Evolutionary conservation across 768 basidiomycete species (phyloP).

Genomic region (Xerocomus spinulosus): DNA sequence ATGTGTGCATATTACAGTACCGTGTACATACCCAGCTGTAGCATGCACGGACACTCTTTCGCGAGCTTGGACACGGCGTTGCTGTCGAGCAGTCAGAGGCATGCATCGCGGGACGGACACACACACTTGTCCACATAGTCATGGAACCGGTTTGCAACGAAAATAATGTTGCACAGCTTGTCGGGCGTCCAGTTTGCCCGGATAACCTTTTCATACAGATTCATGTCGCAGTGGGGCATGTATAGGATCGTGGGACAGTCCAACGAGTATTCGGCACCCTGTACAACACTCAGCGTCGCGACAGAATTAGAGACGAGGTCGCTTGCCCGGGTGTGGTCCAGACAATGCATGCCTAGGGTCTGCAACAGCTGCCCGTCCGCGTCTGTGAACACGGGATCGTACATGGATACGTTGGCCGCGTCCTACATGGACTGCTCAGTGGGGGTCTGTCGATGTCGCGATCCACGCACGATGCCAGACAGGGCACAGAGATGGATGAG

Average conservation of each 20-base stretch:
- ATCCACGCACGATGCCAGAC: constrained; percentile 56
- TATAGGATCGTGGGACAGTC: constrained; percentile 55
- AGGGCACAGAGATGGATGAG: constrained; percentile 50
- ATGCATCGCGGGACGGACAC: neutral
- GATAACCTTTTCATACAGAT: constrained; percentile 63
- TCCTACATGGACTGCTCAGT: constrained; percentile 43
- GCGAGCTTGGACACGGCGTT: constrained; percentile 48
- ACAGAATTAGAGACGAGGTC: constrained; percentile 9
- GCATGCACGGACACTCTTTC: constrained; percentile 48
- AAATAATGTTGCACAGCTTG: constrained; percentile 43
- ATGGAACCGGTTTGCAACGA: constrained; percentile 61
- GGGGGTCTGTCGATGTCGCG: no score
- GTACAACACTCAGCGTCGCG: constrained; percentile 11
- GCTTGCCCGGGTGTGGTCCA: constrained; percentile 51
- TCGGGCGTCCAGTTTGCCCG: constrained; percentile 54
- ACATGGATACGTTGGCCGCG: constrained; percentile 45
- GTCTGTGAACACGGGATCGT: constrained; percentile 71
- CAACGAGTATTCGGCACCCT: constrained; percentile 34
- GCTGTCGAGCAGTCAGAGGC: constrained; percentile 34
- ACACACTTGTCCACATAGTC: constrained; percentile 67
- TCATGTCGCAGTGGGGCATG: constrained; percentile 78
- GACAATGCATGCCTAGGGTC: constrained; percentile 31
- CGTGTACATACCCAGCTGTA: constrained; percentile 46
- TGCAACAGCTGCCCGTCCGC: constrained; percentile 52
- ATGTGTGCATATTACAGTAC: constrained; percentile 1